phyloP scores from a whole-genome alignment of 2,329 filamentous ascomycete species.

The Stemphylium beticola region DNA sequence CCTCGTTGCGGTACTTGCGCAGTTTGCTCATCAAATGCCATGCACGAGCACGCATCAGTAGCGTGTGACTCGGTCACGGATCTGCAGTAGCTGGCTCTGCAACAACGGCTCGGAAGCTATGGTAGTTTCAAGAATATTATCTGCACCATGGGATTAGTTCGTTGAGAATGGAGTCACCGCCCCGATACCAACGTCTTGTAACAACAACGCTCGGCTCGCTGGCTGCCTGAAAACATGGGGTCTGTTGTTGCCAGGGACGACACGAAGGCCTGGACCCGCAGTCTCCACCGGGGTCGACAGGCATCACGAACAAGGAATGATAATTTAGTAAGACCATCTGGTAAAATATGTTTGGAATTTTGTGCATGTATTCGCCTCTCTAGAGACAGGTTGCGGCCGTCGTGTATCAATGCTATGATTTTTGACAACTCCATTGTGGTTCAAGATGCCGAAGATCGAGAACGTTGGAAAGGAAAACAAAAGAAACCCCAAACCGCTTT shows the following conservation, averaged over 20 bases:
- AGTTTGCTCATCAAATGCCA: constrained; percentile 1
- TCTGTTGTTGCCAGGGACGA: constrained; percentile 4
- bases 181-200: neutral
- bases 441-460: constrained; percentile 23
- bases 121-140: constrained; percentile 11
- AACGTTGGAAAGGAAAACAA: constrained; percentile 11
- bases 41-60: constrained; percentile 15
- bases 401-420: constrained; percentile 24
- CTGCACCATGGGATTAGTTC: neutral
- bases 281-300: neutral
- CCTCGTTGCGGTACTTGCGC: constrained; percentile 1
- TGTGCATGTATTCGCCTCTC: constrained; percentile 32
- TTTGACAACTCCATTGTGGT: constrained; percentile 18
- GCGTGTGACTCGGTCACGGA: constrained; percentile 17
- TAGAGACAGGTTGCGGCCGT: constrained; percentile 18
- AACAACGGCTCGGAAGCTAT: constrained; percentile 20
- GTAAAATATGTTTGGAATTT: constrained; percentile 33
- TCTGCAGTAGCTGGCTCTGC: constrained; percentile 18
- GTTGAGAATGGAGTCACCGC: neutral
- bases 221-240: neutral
- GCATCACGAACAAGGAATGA: neutral
- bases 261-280: constrained; percentile 2
- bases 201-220: constrained; percentile 8
- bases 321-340: neutral
- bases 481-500: constrained; percentile 33